Conservation (phyloP, 148 eudicot species). For the Camellia granthamiana region DNA sequence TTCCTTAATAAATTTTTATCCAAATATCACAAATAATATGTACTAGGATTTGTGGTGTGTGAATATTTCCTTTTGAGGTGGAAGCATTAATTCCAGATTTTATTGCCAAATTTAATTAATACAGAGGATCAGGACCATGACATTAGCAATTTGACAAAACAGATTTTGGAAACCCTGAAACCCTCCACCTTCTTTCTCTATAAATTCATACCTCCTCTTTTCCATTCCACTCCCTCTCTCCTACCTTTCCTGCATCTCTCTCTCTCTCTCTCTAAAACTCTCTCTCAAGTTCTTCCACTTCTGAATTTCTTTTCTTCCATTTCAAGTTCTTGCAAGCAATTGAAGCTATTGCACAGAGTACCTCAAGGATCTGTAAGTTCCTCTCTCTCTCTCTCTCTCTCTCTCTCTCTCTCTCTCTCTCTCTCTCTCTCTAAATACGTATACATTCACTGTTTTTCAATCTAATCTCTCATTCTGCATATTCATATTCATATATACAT, state of each 20-base stretch:
- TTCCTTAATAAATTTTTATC: too few species aligned
- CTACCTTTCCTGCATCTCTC: not conserved
- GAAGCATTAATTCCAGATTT: constrained; percentile 10
- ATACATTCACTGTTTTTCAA: too few species aligned
- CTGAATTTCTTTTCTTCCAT: not conserved
- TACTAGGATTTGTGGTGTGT: not conserved
- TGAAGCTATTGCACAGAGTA: too few species aligned
- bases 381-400: constrained; percentile 9
- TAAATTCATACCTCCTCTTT: not conserved
- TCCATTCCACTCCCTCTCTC: not conserved
- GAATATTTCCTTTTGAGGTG: not conserved
- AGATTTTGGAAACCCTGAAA: not conserved
- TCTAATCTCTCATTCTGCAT: not conserved
- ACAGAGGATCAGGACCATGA: constrained; percentile 15
- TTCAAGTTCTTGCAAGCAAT: not conserved
- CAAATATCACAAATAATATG: too few species aligned
- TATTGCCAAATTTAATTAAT: not conserved
- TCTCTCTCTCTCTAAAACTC: not conserved
- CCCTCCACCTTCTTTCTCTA: not conserved
- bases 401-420: constrained; percentile 9
- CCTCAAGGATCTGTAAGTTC: not conserved
- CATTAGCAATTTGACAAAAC: constrained; percentile 7
- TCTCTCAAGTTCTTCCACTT: not conserved
- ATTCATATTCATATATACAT: not conserved
- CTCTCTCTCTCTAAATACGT: not conserved